Base-by-base conservation (phyloP, 441 rosid species). In the Eutrema salsugineum region DNA sequence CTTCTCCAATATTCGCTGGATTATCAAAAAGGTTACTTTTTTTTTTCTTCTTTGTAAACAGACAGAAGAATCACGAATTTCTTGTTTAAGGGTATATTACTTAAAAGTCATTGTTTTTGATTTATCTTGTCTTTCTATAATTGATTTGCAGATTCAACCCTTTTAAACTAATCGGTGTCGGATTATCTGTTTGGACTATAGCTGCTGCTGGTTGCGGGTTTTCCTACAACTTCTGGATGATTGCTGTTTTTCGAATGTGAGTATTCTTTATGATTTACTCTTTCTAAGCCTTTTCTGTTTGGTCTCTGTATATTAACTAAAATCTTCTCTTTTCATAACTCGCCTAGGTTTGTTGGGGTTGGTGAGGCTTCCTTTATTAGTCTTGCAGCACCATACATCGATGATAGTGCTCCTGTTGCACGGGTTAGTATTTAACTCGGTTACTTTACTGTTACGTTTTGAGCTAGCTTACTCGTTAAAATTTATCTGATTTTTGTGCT, bases 331-430 rank as follows among this genome's bases (percentile, higher is more conserved):
- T 57, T 27, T 50, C 12, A 14, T 71, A 47, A 72, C 24, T 54
- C 46, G 9, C 20, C 9, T 75, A 87, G 94, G 91, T 63, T 85
- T 61, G 92, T 89, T 70, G 94, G 94, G 63, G 90, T 89, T 77
- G 94, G 94, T 27, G 90, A 89, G 63, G 94, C 94, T 75, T 89
- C 94, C 27, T 89, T 89, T 54, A 85, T 89, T 70, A 85, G 94
- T 83, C 91, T 87, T 72, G 94, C 94, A 49, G 90, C 94, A 32
- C 91, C 94, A 0, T 89, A 85, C 64, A 87, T 89, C 12, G 94
- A 89, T 74, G 94, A 87, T 70, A 85, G 85, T 70, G 90, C 94
- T 72, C 94, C 88, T 4, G 57, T 38, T 72, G 74, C 80, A 66
- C 84, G 86, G 87, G 94, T 89, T 76, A 43, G 66, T 36, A 54